A percentile compares a stretch with the other conserved stretches of the same genome.
These are phyloP conservation scores for Zizania latifolia DNA, from an alignment of 176 grass and related monocot species.

Conservation along the genomic window DNA sequence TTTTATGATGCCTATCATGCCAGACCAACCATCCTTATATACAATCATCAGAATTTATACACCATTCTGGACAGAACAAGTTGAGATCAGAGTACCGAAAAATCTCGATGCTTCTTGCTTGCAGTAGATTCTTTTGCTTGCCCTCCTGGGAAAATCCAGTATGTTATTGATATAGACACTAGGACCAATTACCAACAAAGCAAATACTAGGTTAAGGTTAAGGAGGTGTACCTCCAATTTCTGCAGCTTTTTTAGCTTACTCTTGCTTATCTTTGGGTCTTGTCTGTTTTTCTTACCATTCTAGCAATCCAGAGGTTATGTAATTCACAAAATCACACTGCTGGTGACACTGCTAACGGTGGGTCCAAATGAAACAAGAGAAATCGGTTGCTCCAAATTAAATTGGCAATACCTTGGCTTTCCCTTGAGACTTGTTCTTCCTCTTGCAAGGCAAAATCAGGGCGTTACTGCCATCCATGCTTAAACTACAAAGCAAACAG, in stretches of 20 bases:
- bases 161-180: neutral
- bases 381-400: no score
- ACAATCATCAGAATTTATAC: conserved; percentile 5
- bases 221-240: conserved; percentile 62
- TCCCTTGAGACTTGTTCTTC: conserved; percentile 58
- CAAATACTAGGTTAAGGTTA: neutral
- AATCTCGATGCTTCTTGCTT: conserved; percentile 62
- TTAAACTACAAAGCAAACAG: conserved; percentile 6
- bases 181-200: neutral
- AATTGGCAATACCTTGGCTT: no score
- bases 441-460: conserved; percentile 62
- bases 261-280: conserved; percentile 68
- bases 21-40: conserved; percentile 5
- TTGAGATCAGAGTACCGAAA: conserved; percentile 50
- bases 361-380: no score
- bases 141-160: conserved; percentile 59
- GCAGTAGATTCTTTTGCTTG: conserved; percentile 63
- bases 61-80: conserved; percentile 14
- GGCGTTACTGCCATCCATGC: conserved; percentile 56
- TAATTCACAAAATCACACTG: no score
- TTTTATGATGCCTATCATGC: conserved; percentile 65
- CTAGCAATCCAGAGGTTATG: no score
- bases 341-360: no score
- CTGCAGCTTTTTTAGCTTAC: conserved; percentile 62
- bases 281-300: conserved; percentile 48